Evolutionary conservation across 129 eudicot species (phyloP), one percentile per base, ranked within the genome.

Genomic region (Sambucus nigra): DNA sequence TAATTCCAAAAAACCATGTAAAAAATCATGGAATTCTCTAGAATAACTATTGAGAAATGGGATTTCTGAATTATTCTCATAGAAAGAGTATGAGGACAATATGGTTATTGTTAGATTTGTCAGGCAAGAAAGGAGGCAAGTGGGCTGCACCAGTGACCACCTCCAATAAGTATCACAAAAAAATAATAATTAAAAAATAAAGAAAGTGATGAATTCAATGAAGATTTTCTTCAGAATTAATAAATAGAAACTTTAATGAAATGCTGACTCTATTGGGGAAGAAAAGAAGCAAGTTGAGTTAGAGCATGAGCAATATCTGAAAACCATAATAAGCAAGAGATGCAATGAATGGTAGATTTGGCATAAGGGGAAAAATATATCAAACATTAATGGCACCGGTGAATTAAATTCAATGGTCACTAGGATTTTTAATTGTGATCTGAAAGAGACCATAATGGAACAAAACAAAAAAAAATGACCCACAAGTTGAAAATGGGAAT

Each of bases 291-390:
- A 38, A 29, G 51, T 42, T 67, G 38, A 63, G 65, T 66, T 38
- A 62, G 64, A 59, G 53, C 63, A 67, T 61, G 65, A 55, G 73
- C 57, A 75, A 68, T 59, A 76, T 68, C 78, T 67, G 75, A 61
- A 48, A 59, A 47, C 51, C 65, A 69, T 69, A 71, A 68, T 53
- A 29, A 17, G 38, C 57, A 46, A 18, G 13, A 35, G 40, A 47
- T 51, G 40, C 51, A 68, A 68, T 55, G 57, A 62, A 68, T 35
- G 60, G 18, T 31, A 23, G n/a, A 13, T 51, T 5, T 28, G 60
- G 20, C 41, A 46, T 12, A 53, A 51, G 25, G 19, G 46, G 26
- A 22, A 41, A 16, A 15, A 25, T n/a, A n/a, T n/a, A 53, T 25
- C 5, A 23, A 47, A 11, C n/a, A 10, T 32, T 61, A 68, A 55